Percentiles rank a stretch among this genome's conserved stretches.
phyloP scores from a whole-genome alignment of 306 rosid species.

The Quercus suber region DNA sequence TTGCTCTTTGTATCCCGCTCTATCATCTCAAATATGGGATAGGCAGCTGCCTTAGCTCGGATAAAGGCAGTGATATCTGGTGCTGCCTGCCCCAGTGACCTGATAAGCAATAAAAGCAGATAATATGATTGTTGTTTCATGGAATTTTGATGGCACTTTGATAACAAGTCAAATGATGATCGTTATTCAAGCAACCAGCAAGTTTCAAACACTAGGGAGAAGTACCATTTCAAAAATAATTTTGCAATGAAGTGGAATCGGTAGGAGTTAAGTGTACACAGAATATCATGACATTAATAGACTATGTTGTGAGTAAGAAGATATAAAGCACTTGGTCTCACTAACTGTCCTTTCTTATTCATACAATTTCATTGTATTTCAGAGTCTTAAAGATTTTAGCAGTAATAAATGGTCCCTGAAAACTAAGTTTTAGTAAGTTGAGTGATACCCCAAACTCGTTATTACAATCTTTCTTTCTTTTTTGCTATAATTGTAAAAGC shows the following conservation, averaged over 20 bases:
- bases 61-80: constrained; percentile 84
- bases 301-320: background rate
- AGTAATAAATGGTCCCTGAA: no score
- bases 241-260: background rate
- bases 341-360: background rate
- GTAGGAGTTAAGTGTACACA: background rate
- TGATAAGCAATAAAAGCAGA: constrained; percentile 25
- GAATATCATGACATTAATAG: background rate
- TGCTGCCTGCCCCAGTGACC: constrained; percentile 96
- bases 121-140: background rate
- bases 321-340: background rate
- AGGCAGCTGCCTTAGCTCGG: constrained; percentile 89
- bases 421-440: no score
- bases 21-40: constrained; percentile 93
- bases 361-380: background rate
- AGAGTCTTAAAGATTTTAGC: no score
- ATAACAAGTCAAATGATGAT: constrained; percentile 4
- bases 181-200: background rate
- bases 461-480: no score
- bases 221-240: background rate
- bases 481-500: no score
- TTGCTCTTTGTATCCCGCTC: constrained; percentile 73
- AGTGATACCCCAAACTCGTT: no score
- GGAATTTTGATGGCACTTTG: background rate
- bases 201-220: background rate